These are phyloP conservation scores for Suillus fuscotomentosus DNA, from an alignment of 768 basidiomycete species.

Conservation along the genomic window DNA sequence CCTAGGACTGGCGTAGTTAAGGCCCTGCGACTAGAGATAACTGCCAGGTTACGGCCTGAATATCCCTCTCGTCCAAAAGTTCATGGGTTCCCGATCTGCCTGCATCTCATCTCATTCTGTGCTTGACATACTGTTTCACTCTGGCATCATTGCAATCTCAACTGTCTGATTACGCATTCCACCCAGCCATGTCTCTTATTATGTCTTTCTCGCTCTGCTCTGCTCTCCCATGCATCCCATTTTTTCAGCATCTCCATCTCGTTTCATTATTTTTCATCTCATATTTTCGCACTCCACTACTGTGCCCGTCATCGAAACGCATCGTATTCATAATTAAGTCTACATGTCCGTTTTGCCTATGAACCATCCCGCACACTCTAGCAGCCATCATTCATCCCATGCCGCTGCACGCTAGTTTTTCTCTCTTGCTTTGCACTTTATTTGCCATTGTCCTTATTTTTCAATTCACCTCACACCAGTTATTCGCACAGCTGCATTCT, in stretches of 20 bases:
- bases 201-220: slow-evolving; percentile 35
- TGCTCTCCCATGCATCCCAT: slow-evolving; percentile 25
- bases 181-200: slow-evolving; percentile 32
- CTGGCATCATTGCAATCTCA: slow-evolving; percentile 35
- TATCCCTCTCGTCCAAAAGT: not conserved
- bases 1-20: not conserved
- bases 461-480: slow-evolving; percentile 14
- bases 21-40: slow-evolving; percentile 3
- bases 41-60: slow-evolving; percentile 1
- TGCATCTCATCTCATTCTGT: slow-evolving; percentile 28
- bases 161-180: slow-evolving; percentile 37
- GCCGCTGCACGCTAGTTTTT: slow-evolving; percentile 24
- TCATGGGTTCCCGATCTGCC: slow-evolving; percentile 6
- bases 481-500: slow-evolving; percentile 24
- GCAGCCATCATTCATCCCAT: slow-evolving; percentile 21
- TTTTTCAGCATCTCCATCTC: slow-evolving; percentile 23
- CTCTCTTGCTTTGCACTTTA: slow-evolving; percentile 12
- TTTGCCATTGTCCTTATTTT: slow-evolving; percentile 24
- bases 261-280: slow-evolving; percentile 22
- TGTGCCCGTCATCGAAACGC: slow-evolving; percentile 24
- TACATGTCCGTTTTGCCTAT: slow-evolving; percentile 36
- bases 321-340: slow-evolving; percentile 32
- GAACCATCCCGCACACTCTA: slow-evolving; percentile 14
- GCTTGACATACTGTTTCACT: slow-evolving; percentile 36
- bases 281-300: slow-evolving; percentile 1